These are phyloP conservation scores for Triticum urartu DNA, from an alignment of 176 grass and related monocot species.

Conservation along the genomic window DNA sequence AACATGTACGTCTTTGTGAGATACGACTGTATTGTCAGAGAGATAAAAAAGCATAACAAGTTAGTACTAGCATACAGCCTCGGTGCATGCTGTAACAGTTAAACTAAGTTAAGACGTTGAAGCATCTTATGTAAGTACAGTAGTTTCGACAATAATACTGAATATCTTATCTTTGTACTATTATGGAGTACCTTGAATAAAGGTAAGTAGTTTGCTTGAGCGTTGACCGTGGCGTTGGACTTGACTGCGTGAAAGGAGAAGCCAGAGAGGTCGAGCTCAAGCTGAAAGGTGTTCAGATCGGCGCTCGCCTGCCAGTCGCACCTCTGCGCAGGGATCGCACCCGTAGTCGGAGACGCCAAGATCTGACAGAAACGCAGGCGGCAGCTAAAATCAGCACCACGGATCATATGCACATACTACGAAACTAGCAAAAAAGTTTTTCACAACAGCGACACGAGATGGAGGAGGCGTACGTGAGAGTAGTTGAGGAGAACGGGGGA, in stretches of 20 bases:
- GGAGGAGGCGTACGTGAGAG: slow-evolving; percentile 35
- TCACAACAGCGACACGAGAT: background rate
- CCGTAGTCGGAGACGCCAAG: slow-evolving; percentile 77
- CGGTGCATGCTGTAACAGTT: background rate
- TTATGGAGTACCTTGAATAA: slow-evolving; percentile 45
- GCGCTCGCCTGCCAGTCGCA: slow-evolving; percentile 51
- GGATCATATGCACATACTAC: background rate
- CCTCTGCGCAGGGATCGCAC: slow-evolving; percentile 55
- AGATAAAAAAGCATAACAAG: no score
- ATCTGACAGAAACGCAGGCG: slow-evolving; percentile 29
- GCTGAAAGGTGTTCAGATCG: slow-evolving; percentile 33
- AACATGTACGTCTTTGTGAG: background rate
- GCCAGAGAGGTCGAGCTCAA: slow-evolving; percentile 14
- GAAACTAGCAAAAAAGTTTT: background rate
- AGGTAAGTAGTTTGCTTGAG: slow-evolving; percentile 34
- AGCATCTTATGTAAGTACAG: no score
- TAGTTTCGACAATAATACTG: no score
- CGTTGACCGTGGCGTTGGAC: slow-evolving; percentile 23
- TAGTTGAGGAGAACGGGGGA: slow-evolving; percentile 80
- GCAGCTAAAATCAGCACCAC: slow-evolving; percentile 17
- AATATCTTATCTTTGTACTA: no score
- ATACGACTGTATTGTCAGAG: background rate
- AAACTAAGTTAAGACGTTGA: no score
- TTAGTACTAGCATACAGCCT: no score
- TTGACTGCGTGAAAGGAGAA: slow-evolving; percentile 59